These are phyloP conservation scores for Bolboschoenoplectus hybrid DNA, from an alignment of 202 grass and related monocot genomes.

Conservation along the genomic window DNA sequence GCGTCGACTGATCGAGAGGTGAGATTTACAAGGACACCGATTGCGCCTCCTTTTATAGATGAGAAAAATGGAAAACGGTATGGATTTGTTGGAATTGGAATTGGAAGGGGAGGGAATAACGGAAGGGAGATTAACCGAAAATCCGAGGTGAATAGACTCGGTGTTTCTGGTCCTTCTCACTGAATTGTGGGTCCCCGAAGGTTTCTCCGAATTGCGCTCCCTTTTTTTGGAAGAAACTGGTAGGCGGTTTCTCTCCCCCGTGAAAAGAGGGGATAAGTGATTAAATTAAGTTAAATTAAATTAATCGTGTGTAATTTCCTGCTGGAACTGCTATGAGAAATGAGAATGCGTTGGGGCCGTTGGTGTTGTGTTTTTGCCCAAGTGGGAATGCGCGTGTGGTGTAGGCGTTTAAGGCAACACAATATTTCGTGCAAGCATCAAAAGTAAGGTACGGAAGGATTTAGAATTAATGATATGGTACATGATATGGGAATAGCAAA, in stretches of 20 bases:
- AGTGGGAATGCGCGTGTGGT: neutral
- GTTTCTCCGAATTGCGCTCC: neutral
- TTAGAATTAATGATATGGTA: neutral
- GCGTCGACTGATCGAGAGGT: neutral
- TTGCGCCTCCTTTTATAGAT: conserved; percentile 21
- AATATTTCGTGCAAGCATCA: conserved; percentile 20
- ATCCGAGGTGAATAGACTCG: neutral
- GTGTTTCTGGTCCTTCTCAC: neutral
- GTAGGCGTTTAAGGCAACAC: neutral
- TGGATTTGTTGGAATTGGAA: neutral
- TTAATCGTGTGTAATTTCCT: neutral
- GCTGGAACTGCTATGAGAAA: neutral
- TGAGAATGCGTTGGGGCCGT: neutral
- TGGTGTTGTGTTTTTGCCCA: neutral
- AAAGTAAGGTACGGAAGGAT: neutral
- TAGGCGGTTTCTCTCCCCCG: neutral
- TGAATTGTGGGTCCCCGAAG: neutral
- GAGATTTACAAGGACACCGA: neutral
- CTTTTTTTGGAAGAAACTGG: neutral
- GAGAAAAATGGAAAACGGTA: neutral
- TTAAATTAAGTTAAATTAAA: too few relatives aligned
- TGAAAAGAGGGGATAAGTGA: neutral
- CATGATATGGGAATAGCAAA: neutral
- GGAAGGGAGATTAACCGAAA: conserved; percentile 14
- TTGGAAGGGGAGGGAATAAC: neutral